Percentiles rank a stretch among this genome's conserved stretches.
Evolutionary conservation across 441 rosid species (phyloP).

Genomic region (Daphne laureola): DNA sequence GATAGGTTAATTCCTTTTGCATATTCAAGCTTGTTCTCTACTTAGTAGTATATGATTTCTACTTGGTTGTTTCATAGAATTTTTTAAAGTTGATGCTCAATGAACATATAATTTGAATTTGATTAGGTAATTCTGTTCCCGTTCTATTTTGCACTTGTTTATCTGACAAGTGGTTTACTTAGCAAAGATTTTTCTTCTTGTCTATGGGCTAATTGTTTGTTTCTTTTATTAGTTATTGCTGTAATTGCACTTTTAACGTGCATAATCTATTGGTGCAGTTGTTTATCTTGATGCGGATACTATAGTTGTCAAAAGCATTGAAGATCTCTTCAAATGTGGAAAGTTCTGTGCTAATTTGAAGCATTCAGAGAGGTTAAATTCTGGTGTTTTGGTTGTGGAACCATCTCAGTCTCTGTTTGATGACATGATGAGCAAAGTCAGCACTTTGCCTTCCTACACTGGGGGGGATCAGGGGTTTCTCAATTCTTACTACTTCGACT

Average conservation of each 20-base stretch:
- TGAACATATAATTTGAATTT: too few relatives aligned
- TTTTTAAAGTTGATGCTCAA: too few relatives aligned
- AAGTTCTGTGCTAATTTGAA: slow-evolving; percentile 94
- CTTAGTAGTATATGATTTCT: too few relatives aligned
- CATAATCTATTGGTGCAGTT: slow-evolving; percentile 36
- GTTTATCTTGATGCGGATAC: slow-evolving; percentile 96
- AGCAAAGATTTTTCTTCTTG: not conserved
- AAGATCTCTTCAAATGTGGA: slow-evolving; percentile 66
- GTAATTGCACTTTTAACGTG: slow-evolving; percentile 6
- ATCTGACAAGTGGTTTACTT: too few relatives aligned
- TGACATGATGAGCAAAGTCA: slow-evolving; percentile 86
- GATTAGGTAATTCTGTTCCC: too few relatives aligned
- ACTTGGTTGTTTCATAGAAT: too few relatives aligned
- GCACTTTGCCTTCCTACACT: slow-evolving; percentile 71
- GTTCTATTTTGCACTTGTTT: too few relatives aligned
- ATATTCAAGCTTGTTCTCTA: too few relatives aligned
- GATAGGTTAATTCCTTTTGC: too few relatives aligned
- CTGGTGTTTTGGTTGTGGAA: slow-evolving; percentile 96
- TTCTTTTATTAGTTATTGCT: slow-evolving; percentile 3
- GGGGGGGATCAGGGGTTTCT: slow-evolving; percentile 96
- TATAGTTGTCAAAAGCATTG: slow-evolving; percentile 89
- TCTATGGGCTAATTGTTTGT: slow-evolving; percentile 6
- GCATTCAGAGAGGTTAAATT: slow-evolving; percentile 92
- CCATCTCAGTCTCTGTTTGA: slow-evolving; percentile 64
- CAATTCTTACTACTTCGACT: slow-evolving; percentile 72